Evolutionary conservation across 208 protist genomes (phyloP).

Genomic region (Trypanosoma mega): DNA sequence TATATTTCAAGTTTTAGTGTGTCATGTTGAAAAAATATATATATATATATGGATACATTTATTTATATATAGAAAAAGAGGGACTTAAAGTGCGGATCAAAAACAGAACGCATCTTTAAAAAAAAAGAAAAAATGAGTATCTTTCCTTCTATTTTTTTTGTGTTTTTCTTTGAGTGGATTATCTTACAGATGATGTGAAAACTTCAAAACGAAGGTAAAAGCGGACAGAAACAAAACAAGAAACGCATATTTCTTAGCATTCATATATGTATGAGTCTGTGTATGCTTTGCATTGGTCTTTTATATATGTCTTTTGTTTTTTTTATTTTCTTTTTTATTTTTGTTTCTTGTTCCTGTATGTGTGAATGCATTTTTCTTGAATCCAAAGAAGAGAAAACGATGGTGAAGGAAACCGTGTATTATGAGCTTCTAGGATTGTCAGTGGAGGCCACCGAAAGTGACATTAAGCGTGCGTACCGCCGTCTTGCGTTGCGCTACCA

Average conservation of each 20-base stretch:
- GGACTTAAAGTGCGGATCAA: no score
- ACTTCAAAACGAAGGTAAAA: slow-evolving; percentile 1
- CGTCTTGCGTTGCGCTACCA: slow-evolving; percentile 85
- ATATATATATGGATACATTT: no score
- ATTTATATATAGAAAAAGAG: no score
- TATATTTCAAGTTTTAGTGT: no score
- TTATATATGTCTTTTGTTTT: background rate
- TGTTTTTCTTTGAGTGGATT: background rate
- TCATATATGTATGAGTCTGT: background rate
- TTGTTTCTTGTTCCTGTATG: slow-evolving; percentile 4
- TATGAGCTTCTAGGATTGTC: slow-evolving; percentile 81
- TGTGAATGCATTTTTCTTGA: background rate
- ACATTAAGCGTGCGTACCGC: slow-evolving; percentile 90
- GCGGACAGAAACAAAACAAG: no score
- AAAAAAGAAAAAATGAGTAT: no score
- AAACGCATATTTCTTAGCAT: no score
- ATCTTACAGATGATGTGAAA: no score
- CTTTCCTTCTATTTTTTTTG: background rate
- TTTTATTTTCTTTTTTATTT: slow-evolving; percentile 5
- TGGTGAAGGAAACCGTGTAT: slow-evolving; percentile 88
- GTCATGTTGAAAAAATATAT: no score
- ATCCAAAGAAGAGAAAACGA: slow-evolving; percentile 19
- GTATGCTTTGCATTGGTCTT: background rate
- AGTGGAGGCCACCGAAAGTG: slow-evolving; percentile 67
- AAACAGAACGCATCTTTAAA: no score